A percentile compares a stretch with the other conserved stretches of the same genome.
phyloP scores from a whole-genome alignment of 371 early-diverging fungal species.

The Zopfochytrium polystomum region DNA sequence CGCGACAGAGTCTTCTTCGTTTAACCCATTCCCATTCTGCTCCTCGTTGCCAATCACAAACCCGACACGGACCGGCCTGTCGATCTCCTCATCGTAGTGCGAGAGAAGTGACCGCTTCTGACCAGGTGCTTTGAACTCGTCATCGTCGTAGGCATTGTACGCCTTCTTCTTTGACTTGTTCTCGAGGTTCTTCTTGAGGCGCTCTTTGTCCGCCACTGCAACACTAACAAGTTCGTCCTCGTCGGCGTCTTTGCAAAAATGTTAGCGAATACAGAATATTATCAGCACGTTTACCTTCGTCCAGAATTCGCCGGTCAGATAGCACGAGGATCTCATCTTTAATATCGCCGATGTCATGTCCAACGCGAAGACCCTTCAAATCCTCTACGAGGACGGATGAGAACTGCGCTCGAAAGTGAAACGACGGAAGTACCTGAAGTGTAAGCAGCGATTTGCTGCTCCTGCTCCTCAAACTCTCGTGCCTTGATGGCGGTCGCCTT shows the following conservation, averaged over 20 bases:
- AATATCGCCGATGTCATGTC: constrained; percentile 70
- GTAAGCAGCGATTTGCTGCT: constrained; percentile 20
- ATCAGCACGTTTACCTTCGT: constrained; percentile 41
- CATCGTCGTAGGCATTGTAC: constrained; percentile 79
- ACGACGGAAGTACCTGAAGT: constrained; percentile 10
- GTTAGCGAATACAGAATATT: not conserved
- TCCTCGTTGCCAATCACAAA: constrained; percentile 35
- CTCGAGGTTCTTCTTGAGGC: constrained; percentile 67
- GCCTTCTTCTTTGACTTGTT: constrained; percentile 67
- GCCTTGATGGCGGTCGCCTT: constrained; percentile 51
- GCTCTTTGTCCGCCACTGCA: constrained; percentile 66
- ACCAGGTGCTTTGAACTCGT: constrained; percentile 54
- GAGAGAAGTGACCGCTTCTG: constrained; percentile 63
- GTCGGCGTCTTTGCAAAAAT: constrained; percentile 42
- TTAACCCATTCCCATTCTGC: constrained; percentile 15
- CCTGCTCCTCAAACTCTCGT: constrained; percentile 44
- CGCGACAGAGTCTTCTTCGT: constrained; percentile 49
- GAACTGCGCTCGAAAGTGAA: constrained; percentile 5
- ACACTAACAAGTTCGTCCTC: constrained; percentile 73
- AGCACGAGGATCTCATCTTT: constrained; percentile 81
- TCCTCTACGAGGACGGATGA: constrained; percentile 44
- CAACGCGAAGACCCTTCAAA: constrained; percentile 73
- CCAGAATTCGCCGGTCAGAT: constrained; percentile 76
- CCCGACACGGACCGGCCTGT: constrained; percentile 43
- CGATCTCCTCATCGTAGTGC: constrained; percentile 76